phyloP scores from a whole-genome alignment of 2,329 filamentous ascomycete species.

The Penicillium expansum region DNA sequence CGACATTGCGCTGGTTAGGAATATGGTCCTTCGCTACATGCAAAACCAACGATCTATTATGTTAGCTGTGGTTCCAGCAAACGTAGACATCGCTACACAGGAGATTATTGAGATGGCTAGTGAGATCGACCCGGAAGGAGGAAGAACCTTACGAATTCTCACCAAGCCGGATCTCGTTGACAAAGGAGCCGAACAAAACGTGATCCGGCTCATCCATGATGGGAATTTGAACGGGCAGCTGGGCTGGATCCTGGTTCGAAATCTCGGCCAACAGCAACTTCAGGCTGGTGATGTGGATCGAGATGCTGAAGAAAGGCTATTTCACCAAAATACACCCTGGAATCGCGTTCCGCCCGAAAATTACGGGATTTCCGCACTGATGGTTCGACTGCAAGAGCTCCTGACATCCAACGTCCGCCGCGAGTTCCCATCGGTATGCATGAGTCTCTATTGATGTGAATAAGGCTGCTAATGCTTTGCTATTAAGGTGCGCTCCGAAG shows the following conservation, averaged over 20 bases:
- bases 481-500: neutral
- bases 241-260: constrained; percentile 36
- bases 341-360: constrained; percentile 35
- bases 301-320: constrained; percentile 32
- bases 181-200: constrained; percentile 27
- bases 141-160: constrained; percentile 48
- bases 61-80: constrained; percentile 45
- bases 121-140: constrained; percentile 35
- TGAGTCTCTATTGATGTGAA: constrained; percentile 21
- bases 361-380: constrained; percentile 44
- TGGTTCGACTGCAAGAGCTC: constrained; percentile 41
- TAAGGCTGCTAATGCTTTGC: neutral
- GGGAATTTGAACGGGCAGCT: constrained; percentile 17
- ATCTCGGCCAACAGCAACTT: constrained; percentile 32
- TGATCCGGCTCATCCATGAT: constrained; percentile 30
- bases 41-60: constrained; percentile 41
- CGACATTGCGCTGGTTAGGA: constrained; percentile 39
- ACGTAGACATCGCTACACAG: constrained; percentile 47
- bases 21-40: constrained; percentile 44
- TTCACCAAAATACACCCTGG: constrained; percentile 41
- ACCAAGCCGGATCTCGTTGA: constrained; percentile 61
- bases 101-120: constrained; percentile 45
- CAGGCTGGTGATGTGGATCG: constrained; percentile 21
- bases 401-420: constrained; percentile 44
- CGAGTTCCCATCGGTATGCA: constrained; percentile 46